Evolutionary conservation across 2,329 filamentous ascomycete genomes (phyloP).

Genomic region (Sphaerulina vaccinii): DNA sequence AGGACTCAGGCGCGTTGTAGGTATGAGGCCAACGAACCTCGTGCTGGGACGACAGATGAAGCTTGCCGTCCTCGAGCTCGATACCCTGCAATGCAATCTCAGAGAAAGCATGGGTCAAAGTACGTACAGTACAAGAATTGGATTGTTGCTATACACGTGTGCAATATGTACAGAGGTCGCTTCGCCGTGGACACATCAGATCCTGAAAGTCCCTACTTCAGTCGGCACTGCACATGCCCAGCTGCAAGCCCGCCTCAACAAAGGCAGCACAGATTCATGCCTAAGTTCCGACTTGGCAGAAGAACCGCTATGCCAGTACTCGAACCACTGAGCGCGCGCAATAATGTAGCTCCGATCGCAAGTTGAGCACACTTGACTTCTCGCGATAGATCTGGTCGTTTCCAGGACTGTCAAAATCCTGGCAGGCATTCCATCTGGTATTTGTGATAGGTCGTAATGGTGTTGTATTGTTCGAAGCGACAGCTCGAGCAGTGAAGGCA

Average conservation of each 20-base stretch:
- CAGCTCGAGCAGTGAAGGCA: constrained; percentile 40
- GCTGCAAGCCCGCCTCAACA: constrained; percentile 35
- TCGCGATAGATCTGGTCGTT: constrained; percentile 18
- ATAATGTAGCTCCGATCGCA: constrained; percentile 36
- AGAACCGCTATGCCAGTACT: constrained; percentile 37
- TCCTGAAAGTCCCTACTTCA: constrained; percentile 22
- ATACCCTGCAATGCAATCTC: neutral
- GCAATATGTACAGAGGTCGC: neutral
- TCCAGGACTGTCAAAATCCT: constrained; percentile 27
- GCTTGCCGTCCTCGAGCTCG: neutral
- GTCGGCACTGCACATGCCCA: constrained; percentile 35
- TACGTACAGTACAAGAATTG: neutral
- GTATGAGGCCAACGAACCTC: too few species aligned
- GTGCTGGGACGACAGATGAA: neutral
- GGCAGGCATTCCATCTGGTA: constrained; percentile 25
- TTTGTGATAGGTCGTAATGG: constrained; percentile 29
- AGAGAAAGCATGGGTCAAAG: neutral
- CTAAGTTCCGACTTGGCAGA: constrained; percentile 29
- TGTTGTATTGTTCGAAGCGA: constrained; percentile 31
- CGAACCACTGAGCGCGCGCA: constrained; percentile 38
- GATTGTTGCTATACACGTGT: neutral
- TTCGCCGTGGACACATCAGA: neutral
- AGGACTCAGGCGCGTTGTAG: too few species aligned
- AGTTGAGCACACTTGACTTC: constrained; percentile 35
- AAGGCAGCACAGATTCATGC: constrained; percentile 35